phyloP scores from a whole-genome alignment of 768 basidiomycete genomes.

The Boletellus ananas region DNA sequence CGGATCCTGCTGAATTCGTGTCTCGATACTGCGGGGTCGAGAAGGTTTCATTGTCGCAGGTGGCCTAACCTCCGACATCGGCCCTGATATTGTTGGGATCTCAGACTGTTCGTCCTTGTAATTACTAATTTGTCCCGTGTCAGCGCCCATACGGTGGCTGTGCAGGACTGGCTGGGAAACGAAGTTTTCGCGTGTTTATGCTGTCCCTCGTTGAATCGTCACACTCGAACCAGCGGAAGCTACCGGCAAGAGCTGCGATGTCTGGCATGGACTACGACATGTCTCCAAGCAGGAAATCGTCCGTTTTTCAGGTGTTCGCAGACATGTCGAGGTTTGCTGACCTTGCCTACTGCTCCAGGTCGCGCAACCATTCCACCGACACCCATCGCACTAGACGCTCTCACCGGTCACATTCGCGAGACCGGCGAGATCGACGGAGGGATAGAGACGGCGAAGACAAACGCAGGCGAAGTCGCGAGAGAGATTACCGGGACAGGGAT shows the following conservation, averaged over 20 bases:
- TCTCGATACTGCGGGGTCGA: no score
- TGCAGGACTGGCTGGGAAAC: constrained; percentile 19
- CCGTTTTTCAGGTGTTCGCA: constrained; percentile 27
- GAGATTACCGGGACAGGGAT: constrained; percentile 47
- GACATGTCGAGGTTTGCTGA: background rate
- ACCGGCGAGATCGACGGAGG: constrained; percentile 42
- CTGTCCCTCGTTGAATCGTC: constrained; percentile 8
- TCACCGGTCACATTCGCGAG: constrained; percentile 68
- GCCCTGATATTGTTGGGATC: no score
- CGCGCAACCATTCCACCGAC: constrained; percentile 73
- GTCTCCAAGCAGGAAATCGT: constrained; percentile 61
- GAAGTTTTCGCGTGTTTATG: constrained; percentile 36
- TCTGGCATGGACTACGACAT: constrained; percentile 62
- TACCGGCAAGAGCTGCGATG: constrained; percentile 30
- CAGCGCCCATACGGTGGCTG: constrained; percentile 20
- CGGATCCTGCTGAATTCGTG: no score
- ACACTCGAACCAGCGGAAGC: constrained; percentile 8
- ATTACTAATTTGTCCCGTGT: no score
- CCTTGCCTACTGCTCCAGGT: constrained; percentile 35
- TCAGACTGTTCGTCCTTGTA: no score
- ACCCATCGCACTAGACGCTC: constrained; percentile 71
- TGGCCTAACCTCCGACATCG: no score
- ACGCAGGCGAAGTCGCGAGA: constrained; percentile 61
- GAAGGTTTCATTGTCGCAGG: no score
- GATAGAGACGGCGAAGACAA: constrained; percentile 56